phyloP scores from a whole-genome alignment of 192 early-diverging fungal genomes.

The Coemansia sp. region DNA sequence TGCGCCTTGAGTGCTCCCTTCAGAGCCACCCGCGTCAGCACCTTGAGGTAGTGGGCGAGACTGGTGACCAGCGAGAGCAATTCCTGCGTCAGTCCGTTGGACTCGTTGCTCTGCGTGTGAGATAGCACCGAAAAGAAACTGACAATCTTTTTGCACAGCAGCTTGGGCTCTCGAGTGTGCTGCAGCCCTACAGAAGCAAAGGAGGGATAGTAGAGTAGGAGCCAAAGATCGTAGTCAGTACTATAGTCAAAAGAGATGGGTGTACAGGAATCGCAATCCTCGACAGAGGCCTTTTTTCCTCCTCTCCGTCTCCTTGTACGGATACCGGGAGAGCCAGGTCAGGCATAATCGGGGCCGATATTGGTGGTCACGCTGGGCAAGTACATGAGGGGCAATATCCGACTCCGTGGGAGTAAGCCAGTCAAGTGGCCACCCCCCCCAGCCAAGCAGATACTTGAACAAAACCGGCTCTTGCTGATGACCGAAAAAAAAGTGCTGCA shows the following conservation, averaged over 20 bases:
- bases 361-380: constrained; percentile 1
- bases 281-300: not conserved
- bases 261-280: not conserved
- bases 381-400: not conserved
- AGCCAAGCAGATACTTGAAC: not conserved
- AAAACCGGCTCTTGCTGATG: not conserved
- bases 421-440: not conserved
- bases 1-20: constrained; percentile 76
- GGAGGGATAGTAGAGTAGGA: constrained; percentile 1
- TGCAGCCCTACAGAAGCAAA: constrained; percentile 53
- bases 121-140: constrained; percentile 91
- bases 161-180: constrained; percentile 87
- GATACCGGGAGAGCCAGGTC: not conserved
- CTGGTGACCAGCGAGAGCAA: constrained; percentile 85
- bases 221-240: not conserved
- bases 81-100: constrained; percentile 71
- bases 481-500: not conserved
- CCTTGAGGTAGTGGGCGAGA: constrained; percentile 90
- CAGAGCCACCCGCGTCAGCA: constrained; percentile 83
- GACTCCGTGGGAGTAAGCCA: not conserved
- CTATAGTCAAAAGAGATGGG: not conserved
- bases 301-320: not conserved
- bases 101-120: constrained; percentile 60
- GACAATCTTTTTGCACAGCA: constrained; percentile 92
- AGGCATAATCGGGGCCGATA: not conserved